Conservation (phyloP, 2,329 filamentous ascomycete species). For the Cytospora schulzeri region DNA sequence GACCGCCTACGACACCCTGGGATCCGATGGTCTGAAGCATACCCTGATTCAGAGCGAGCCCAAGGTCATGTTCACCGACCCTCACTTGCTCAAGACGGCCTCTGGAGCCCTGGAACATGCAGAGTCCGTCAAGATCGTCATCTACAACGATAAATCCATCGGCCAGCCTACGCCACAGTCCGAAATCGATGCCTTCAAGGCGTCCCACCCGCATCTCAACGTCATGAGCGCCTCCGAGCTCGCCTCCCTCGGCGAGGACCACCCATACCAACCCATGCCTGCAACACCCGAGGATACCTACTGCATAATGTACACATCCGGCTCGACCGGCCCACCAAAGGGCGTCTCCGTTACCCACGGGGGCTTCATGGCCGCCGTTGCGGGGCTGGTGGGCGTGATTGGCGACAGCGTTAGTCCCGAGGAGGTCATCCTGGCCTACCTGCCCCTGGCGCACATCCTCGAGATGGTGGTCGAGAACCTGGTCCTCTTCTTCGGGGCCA, state of each 20-base stretch:
- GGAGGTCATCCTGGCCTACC: constrained; percentile 84
- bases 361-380: constrained; percentile 78
- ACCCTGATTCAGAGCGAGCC: constrained; percentile 81
- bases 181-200: constrained; percentile 58
- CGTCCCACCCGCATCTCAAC: constrained; percentile 55
- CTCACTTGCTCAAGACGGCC: constrained; percentile 69
- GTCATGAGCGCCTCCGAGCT: constrained; percentile 60
- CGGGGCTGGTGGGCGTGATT: constrained; percentile 78
- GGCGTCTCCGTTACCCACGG: constrained; percentile 82
- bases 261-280: constrained; percentile 70
- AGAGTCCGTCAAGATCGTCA: constrained; percentile 58
- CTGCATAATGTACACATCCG: constrained; percentile 86
- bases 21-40: constrained; percentile 80
- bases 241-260: constrained; percentile 61
- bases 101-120: constrained; percentile 58
- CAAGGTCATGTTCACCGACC: constrained; percentile 84
- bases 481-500: constrained; percentile 84
- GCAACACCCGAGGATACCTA: constrained; percentile 77
- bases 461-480: constrained; percentile 96
- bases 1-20: constrained; percentile 92
- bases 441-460: constrained; percentile 93
- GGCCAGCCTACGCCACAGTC: constrained; percentile 53
- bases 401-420: constrained; percentile 75
- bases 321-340: constrained; percentile 86
- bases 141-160: constrained; percentile 59